Evolutionary conservation across 106 monocot genomes (phyloP), one percentile per base, ranked within the genome.

Genomic region (Iris macrosiphon): DNA sequence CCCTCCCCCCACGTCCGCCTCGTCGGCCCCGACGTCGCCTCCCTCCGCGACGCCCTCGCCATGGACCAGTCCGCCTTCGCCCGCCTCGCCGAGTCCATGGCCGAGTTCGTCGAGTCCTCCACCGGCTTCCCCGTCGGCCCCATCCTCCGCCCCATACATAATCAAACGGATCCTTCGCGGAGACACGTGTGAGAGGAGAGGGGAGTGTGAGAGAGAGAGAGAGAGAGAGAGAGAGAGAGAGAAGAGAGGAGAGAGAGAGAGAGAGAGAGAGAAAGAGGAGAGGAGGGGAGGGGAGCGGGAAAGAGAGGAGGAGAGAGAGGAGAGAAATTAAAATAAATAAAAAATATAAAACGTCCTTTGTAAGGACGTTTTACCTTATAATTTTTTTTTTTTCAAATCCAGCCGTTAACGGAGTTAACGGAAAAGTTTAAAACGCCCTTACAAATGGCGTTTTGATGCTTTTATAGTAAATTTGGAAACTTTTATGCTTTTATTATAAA

Each of bases 1-100:
- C 89, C 33, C 76, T 95, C 45, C 96, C n/a, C 96, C 44, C 96
- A 98, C 61, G 57, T 87, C 39, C 89, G 86, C 31, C 49, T 73
- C 42, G 63, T 98, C 35, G 25, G 55, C 40, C 86, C 96, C 39
- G 8, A 40, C 9, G 35, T 37, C 35, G 12, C 31, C 4, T 55
- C 61, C 20, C 74, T 72, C 41, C 52, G 52, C 23, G 74, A 67
- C 10, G 86, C 96, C 44, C 69, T 75, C 1, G 34, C 76, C 49
- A 90, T 98, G 90, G 83, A 86, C 35, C 77, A 68, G 41, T 52
- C 72, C 2, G 41, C 68, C 49, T 87, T 98, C 67, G 44, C 87
- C 31, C 69, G 86, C 6, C 71, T 79, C 42, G 86, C 96, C 18
- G 90, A 90, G 12, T 80, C 90, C 63, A 98, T 98, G 86, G 61